Conservation (phyloP, 1,284 basidiomycete genomes). For the Leccinum angustisporum region DNA sequence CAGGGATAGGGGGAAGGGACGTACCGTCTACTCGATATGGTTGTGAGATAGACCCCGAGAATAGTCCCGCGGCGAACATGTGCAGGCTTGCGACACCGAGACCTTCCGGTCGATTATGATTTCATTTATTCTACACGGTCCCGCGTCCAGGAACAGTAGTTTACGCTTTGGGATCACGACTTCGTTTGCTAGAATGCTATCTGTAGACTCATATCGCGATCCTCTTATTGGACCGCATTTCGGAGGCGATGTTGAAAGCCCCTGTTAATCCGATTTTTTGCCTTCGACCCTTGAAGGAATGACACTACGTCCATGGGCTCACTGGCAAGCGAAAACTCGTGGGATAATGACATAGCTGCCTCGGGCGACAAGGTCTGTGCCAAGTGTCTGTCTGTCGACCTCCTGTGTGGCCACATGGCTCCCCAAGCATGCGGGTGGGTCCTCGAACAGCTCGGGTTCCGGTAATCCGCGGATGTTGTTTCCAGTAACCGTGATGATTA, state of each 20-base stretch:
- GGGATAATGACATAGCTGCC: conserved; percentile 2
- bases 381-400: conserved; percentile 1
- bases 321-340: not conserved
- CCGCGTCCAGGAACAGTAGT: conserved; percentile 18
- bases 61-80: conserved; percentile 86
- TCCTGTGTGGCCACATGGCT: conserved; percentile 16
- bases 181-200: conserved; percentile 21
- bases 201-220: conserved; percentile 16
- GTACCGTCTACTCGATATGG: conserved; percentile 79
- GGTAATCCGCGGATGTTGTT: too few species aligned
- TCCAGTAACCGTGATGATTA: too few species aligned
- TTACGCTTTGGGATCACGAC: conserved; percentile 6
- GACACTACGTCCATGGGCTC: not conserved
- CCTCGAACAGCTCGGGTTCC: too few species aligned
- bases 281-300: conserved; percentile 5
- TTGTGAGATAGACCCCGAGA: conserved; percentile 65
- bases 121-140: conserved; percentile 15
- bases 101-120: conserved; percentile 58
- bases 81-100: conserved; percentile 89
- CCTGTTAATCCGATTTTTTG: conserved; percentile 10
- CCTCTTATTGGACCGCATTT: conserved; percentile 19
- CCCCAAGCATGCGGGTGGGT: not conserved
- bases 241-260: conserved; percentile 12
- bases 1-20: not conserved
- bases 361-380: not conserved